Evolutionary conservation across 306 rosid genomes (phyloP), one percentile per base, ranked within the genome.

Genomic region (Dryas drummondii): DNA sequence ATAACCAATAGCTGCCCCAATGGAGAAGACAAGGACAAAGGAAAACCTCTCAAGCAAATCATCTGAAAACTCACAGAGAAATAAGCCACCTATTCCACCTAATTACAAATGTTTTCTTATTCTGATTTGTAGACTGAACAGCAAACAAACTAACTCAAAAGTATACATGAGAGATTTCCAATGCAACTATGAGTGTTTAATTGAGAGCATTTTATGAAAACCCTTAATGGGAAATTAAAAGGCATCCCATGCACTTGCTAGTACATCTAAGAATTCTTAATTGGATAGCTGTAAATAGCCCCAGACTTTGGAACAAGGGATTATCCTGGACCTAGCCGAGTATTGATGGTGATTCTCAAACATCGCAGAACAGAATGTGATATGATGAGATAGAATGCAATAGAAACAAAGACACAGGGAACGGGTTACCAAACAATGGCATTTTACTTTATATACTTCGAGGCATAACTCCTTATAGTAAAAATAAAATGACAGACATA

Each of bases 401-500:
- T 26, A 10, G 9, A 58, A 58, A 26, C 42, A 58, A 58, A 11
- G 16, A 59, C n/a, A 27, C 65, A 57, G 11, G 41, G 4, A 57
- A 57, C 1, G 1, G 1, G 37, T 27, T 27, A 27, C 42, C 9
- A 48, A 19, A 11, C 41, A 27, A 15, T 49, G 13, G 57, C 57
- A 15, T 19, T 46, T 10, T 19, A 15, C 16, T 22, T 14, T 7
- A 1, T 22, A n/a, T 7, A 46, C 5, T 14, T 37, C 40, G 3
- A 65, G 16, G 50, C n/a, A n/a, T 26, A 6, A 13, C 72, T 12
- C 45, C 9, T 9, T 47, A 32, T 32, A 52, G 11, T 27, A 44
- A 17, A 7, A 48, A 6, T 8, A 69, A 71, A 10, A 16, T 22
- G 54, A 44, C 9, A 19, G 6, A 80, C 89, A 44, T 87, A 94